Base-by-base conservation (phyloP, 2,329 filamentous ascomycete genomes). In the Lachnellula cervina region DNA sequence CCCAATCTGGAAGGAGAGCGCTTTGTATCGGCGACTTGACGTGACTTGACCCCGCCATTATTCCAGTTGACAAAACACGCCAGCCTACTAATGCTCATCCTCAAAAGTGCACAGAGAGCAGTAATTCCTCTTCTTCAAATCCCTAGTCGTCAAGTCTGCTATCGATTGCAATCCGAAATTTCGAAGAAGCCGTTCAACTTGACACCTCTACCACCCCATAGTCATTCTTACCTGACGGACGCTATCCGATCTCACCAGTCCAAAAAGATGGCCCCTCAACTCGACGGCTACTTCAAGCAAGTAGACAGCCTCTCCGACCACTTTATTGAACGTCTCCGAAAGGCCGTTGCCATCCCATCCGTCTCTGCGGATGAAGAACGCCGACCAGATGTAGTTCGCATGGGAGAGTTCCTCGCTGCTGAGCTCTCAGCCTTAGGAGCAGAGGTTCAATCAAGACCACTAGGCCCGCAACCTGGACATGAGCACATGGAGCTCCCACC, bases 301-400 rank as follows among this genome's bases (percentile, higher is more conserved):
- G 90, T 96, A 67, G 91, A 97, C 74, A 76, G 76, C 70, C 80
- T 92, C 68, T 82, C 90, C 50, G 82, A 86, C 64, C 79, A 83
- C 70, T 97, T 96, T 76, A 95, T 96, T 73, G 88, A 95, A 67
- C 87, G 93, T 66, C 84, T 99, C 58, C 83, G 89, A 69, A 85
- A 92, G 74, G 94, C 94, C 53, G 94, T 99, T 58, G 93, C 92
- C 51, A 99, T 99, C 68, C 94, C 94, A 19, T 99, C 94, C 61
- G 82, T 99, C 71, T 97, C 93, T 35, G 89, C 93, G 48, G 92
- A 97, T 61, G 90, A 94, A 69, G 87, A 88, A 65, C 87, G 90
- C 69, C 86, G 94, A 58, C 86, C 86, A 54, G 92, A 99, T 80
- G 94, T 99, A 60, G 84, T 99, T 69, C 90, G 87, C 78, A 99